Conservation (phyloP, 1,139 yeast species). For the Yamadazyma triangularis region DNA sequence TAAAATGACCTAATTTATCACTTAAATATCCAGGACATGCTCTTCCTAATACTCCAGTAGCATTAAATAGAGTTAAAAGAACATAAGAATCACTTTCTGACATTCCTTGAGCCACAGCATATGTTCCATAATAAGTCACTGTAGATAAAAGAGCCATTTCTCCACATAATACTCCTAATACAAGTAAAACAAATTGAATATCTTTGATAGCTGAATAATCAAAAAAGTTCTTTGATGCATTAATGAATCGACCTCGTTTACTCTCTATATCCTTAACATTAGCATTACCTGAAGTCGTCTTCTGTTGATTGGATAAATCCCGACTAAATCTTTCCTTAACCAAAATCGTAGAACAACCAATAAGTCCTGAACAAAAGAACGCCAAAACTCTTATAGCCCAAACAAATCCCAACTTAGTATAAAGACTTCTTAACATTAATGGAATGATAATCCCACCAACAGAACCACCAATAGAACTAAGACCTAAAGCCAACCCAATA, state of each 20-base stretch:
- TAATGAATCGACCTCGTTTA: slow-evolving; percentile 1
- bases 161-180: slow-evolving; percentile 39
- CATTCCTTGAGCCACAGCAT: slow-evolving; percentile 38
- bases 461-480: slow-evolving; percentile 62
- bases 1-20: slow-evolving; percentile 35
- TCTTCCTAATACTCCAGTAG: slow-evolving; percentile 36
- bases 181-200: slow-evolving; percentile 19
- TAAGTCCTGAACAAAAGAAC: slow-evolving; percentile 41
- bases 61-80: slow-evolving; percentile 36
- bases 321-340: slow-evolving; percentile 43
- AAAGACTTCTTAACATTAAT: slow-evolving; percentile 50
- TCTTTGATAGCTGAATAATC: slow-evolving; percentile 23
- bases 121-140: slow-evolving; percentile 41
- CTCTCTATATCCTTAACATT: slow-evolving; percentile 1
- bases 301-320: not conserved
- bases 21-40: slow-evolving; percentile 35
- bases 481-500: slow-evolving; percentile 52
- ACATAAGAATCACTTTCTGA: slow-evolving; percentile 32
- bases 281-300: not conserved
- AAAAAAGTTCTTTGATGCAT: slow-evolving; percentile 14
- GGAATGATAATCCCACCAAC: slow-evolving; percentile 63
- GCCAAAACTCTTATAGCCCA: slow-evolving; percentile 63
- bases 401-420: slow-evolving; percentile 47
- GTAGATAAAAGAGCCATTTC: slow-evolving; percentile 55
- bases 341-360: slow-evolving; percentile 34